Percentiles rank a stretch among this genome's conserved stretches.
phyloP scores from a whole-genome alignment of 2,329 filamentous ascomycete species.

The Calonectria hawksworthii region DNA sequence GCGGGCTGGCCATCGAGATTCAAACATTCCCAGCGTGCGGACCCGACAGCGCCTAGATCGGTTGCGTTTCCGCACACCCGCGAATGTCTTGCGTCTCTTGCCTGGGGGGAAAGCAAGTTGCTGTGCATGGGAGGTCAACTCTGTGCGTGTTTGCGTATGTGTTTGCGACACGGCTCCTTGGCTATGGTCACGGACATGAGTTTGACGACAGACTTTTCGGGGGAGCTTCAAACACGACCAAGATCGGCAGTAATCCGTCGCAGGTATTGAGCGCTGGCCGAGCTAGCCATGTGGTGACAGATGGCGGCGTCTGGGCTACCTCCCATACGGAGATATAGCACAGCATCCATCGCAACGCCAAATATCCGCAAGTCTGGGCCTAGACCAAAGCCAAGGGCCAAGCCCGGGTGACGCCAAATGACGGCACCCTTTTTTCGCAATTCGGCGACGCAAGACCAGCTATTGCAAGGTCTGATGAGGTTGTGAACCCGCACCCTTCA shows the following conservation, averaged over 20 bases:
- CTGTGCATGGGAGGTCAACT: neutral
- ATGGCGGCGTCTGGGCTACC: slow-evolving; percentile 16
- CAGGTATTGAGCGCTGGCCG: slow-evolving; percentile 10
- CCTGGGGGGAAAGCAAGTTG: slow-evolving; percentile 11
- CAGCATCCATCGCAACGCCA: neutral
- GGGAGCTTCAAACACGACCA: neutral
- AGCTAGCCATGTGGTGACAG: slow-evolving; percentile 10
- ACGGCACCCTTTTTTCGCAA: neutral
- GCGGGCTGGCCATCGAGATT: slow-evolving; percentile 25
- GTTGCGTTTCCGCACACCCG: slow-evolving; percentile 22
- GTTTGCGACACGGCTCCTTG: neutral
- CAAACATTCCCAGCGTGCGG: slow-evolving; percentile 22
- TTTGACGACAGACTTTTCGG: slow-evolving; percentile 11
- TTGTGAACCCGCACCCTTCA: neutral
- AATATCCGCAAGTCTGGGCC: neutral
- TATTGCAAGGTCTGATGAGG: neutral
- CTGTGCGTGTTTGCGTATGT: neutral
- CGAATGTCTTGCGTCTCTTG: slow-evolving; percentile 27
- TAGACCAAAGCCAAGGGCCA: slow-evolving; percentile 4
- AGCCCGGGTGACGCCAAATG: neutral
- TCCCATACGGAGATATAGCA: slow-evolving; percentile 13
- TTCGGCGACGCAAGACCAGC: neutral
- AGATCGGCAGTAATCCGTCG: slow-evolving; percentile 12
- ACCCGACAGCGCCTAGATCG: slow-evolving; percentile 25
- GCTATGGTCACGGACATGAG: neutral